A percentile compares a stretch with the other conserved stretches of the same genome.
Evolutionary conservation across 2,329 filamentous ascomycete species (phyloP).

Genomic region (Fusarium zealandicum): DNA sequence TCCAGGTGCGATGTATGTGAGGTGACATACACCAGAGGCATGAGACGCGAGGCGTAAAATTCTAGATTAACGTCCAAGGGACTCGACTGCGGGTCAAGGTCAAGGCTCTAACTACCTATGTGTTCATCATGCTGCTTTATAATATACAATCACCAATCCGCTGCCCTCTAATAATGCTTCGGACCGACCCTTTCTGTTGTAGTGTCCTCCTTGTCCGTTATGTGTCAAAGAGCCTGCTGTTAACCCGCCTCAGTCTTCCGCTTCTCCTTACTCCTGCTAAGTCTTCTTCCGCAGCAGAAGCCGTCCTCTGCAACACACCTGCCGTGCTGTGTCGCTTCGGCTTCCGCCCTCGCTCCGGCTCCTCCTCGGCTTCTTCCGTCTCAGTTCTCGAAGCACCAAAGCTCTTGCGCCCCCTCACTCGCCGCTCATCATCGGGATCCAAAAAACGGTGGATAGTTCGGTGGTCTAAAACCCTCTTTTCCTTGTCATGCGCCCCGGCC

Average conservation of each 20-base stretch:
- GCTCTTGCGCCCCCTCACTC: slow-evolving; percentile 54
- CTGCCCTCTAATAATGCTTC: slow-evolving; percentile 9
- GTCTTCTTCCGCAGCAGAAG: slow-evolving; percentile 30
- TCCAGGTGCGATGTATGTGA: no score
- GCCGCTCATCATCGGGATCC: slow-evolving; percentile 71
- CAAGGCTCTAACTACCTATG: slow-evolving; percentile 5
- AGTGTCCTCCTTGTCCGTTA: slow-evolving; percentile 12
- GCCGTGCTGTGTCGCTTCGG: slow-evolving; percentile 25
- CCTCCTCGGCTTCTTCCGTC: slow-evolving; percentile 39
- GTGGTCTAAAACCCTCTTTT: slow-evolving; percentile 80
- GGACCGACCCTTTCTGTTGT: slow-evolving; percentile 5
- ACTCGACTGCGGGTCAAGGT: slow-evolving; percentile 9
- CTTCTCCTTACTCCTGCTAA: slow-evolving; percentile 43
- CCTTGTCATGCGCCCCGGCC: slow-evolving; percentile 75
- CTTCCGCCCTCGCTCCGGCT: slow-evolving; percentile 38
- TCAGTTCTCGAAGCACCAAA: slow-evolving; percentile 40
- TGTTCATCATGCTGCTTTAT: not conserved
- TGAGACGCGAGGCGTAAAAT: slow-evolving; percentile 1
- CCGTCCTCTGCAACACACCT: slow-evolving; percentile 12
- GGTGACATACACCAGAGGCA: no score
- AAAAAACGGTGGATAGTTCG: slow-evolving; percentile 87
- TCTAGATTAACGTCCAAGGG: slow-evolving; percentile 15
- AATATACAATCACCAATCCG: slow-evolving; percentile 16
- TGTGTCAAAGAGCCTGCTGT: slow-evolving; percentile 42
- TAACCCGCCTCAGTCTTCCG: slow-evolving; percentile 46